phyloP scores from a whole-genome alignment of 2,329 filamentous ascomycete genomes.

The Dothistroma septosporum region DNA sequence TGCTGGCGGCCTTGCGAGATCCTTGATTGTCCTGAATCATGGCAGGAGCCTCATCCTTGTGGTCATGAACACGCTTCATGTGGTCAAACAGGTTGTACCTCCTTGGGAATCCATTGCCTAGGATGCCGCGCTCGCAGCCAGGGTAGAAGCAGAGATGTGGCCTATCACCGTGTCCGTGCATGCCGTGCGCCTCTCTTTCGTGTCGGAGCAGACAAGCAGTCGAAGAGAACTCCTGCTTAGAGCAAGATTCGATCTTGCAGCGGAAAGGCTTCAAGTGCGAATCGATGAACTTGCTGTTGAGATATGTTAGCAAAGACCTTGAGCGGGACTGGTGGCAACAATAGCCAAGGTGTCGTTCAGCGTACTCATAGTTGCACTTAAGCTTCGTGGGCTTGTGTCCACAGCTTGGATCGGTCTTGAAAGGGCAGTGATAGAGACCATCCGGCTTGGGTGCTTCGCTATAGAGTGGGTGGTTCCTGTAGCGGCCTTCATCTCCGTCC shows the following conservation, averaged over 20 bases:
- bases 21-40: constrained; percentile 9
- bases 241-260: constrained; percentile 80
- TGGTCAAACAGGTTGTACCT: constrained; percentile 96
- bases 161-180: constrained; percentile 91
- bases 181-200: constrained; percentile 90
- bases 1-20: constrained; percentile 22
- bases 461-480: constrained; percentile 62
- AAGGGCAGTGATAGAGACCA: constrained; percentile 91
- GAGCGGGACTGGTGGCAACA: constrained; percentile 13
- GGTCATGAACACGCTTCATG: constrained; percentile 88
- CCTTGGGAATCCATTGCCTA: constrained; percentile 85
- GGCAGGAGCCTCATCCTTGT: constrained; percentile 35
- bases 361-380: constrained; percentile 99
- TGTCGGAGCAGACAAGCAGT: constrained; percentile 92
- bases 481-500: constrained; percentile 34
- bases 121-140: constrained; percentile 77
- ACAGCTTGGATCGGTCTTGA: constrained; percentile 65
- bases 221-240: constrained; percentile 85
- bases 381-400: constrained; percentile 91
- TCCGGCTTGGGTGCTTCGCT: constrained; percentile 62
- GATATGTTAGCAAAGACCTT: constrained; percentile 6
- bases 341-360: constrained; percentile 18
- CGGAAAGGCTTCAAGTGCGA: constrained; percentile 95
- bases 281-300: constrained; percentile 84
- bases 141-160: constrained; percentile 84